Evolutionary conservation across 2,329 filamentous ascomycete genomes (phyloP).

Genomic region (Lomentospora prolificans): DNA sequence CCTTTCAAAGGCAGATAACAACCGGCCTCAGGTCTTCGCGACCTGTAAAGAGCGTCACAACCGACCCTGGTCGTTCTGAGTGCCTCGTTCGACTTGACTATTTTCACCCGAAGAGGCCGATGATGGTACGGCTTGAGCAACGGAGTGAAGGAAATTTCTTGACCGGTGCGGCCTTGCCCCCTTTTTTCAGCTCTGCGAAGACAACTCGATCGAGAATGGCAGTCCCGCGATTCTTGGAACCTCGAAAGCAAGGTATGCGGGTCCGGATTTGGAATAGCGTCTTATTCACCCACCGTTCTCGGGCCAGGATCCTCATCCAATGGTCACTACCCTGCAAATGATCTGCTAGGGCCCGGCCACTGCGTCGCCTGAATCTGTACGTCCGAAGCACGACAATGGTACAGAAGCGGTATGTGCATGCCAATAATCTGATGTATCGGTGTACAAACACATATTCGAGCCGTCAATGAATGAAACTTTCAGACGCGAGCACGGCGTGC

Average conservation of each 20-base stretch:
- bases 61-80: too few species aligned
- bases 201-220: not conserved
- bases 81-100: too few species aligned
- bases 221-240: not conserved
- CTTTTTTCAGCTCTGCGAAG: not conserved
- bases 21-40: too few species aligned
- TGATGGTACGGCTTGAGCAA: too few species aligned
- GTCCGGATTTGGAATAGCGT: not conserved
- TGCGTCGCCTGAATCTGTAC: not conserved
- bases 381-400: not conserved
- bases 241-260: not conserved
- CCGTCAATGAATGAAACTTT: not conserved
- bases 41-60: too few species aligned
- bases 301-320: not conserved
- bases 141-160: too few species aligned
- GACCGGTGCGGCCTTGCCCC: not conserved
- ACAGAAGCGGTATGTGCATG: not conserved
- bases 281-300: not conserved
- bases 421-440: slow-evolving; percentile 2
- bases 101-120: too few species aligned
- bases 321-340: not conserved
- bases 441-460: not conserved
- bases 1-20: too few species aligned
- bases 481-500: not conserved
- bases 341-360: slow-evolving; percentile 1